A percentile compares a stretch with the other conserved stretches of the same genome.
phyloP scores from a whole-genome alignment of 306 rosid genomes.

The Psophocarpus tetragonolobus region DNA sequence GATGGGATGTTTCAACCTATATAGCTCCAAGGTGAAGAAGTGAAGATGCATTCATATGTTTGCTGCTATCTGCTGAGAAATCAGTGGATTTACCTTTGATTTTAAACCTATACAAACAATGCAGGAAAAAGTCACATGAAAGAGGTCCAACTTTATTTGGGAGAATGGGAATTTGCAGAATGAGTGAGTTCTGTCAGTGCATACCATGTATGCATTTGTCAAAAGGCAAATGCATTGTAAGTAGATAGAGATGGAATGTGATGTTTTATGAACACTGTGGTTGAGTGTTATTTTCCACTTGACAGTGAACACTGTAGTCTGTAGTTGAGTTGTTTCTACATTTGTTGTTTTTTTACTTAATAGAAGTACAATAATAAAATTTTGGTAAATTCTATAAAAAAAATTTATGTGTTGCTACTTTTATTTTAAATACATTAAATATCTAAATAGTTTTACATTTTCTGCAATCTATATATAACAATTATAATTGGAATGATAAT shows the following conservation, averaged over 20 bases:
- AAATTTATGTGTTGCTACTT: no score
- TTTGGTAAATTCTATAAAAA: background rate
- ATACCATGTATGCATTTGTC: background rate
- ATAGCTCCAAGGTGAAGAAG: constrained; percentile 44
- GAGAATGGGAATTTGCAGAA: background rate
- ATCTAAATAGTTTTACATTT: background rate
- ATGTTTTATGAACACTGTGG: constrained; percentile 22
- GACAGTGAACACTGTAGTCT: constrained; percentile 6
- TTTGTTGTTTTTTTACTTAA: background rate
- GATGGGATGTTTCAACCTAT: constrained; percentile 49
- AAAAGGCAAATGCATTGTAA: constrained; percentile 14
- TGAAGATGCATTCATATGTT: constrained; percentile 45
- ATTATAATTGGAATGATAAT: no score
- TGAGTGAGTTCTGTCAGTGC: background rate
- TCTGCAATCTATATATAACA: no score
- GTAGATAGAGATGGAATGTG: constrained; percentile 26
- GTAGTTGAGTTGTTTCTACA: constrained; percentile 17
- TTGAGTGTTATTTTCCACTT: constrained; percentile 26
- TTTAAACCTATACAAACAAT: constrained; percentile 19
- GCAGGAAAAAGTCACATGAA: constrained; percentile 27
- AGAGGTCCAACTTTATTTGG: background rate
- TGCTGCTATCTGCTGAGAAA: constrained; percentile 38
- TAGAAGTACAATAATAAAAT: background rate
- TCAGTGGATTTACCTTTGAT: constrained; percentile 43
- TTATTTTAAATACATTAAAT: background rate